Conservation (phyloP, 2,329 filamentous ascomycete genomes). For the Akanthomyces lecanii region DNA sequence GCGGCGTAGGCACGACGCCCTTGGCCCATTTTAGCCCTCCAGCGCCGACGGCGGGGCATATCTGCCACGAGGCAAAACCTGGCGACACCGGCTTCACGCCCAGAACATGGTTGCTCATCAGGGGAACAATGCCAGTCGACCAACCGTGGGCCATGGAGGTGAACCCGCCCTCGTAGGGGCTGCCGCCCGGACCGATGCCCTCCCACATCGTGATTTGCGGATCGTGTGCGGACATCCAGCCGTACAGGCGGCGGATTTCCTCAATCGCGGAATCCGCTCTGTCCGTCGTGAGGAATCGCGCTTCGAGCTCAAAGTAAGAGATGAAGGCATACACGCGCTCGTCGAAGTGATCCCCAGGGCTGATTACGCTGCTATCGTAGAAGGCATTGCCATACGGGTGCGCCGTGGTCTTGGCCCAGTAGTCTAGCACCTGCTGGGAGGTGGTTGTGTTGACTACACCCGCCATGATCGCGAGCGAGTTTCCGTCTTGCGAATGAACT, state of each 20-base stretch:
- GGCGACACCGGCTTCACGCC: constrained; percentile 42
- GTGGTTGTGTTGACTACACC: constrained; percentile 27
- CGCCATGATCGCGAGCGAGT: constrained; percentile 42
- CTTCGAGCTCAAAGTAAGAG: constrained; percentile 50
- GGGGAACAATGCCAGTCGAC: constrained; percentile 47
- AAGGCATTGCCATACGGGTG: constrained; percentile 47
- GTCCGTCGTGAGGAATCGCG: constrained; percentile 37
- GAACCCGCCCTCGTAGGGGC: constrained; percentile 41
- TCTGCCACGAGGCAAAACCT: constrained; percentile 39
- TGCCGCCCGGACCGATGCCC: constrained; percentile 41
- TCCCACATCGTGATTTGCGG: constrained; percentile 48
- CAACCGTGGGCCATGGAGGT: constrained; percentile 50
- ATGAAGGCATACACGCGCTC: constrained; percentile 48
- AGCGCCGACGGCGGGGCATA: constrained; percentile 32
- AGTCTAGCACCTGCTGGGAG: constrained; percentile 35
- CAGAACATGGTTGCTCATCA: constrained; percentile 42
- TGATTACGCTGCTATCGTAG: constrained; percentile 42
- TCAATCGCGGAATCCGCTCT: constrained; percentile 37
- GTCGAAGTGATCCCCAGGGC: constrained; percentile 31
- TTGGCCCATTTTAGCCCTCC: constrained; percentile 39
- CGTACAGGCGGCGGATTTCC: constrained; percentile 43
- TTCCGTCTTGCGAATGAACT: constrained; percentile 49
- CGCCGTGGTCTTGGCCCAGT: constrained; percentile 33
- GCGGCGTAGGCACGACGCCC: constrained; percentile 40
- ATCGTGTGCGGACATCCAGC: constrained; percentile 46